phyloP scores from a whole-genome alignment of 345 rosid species.

The Bretschneidera sinensis region DNA sequence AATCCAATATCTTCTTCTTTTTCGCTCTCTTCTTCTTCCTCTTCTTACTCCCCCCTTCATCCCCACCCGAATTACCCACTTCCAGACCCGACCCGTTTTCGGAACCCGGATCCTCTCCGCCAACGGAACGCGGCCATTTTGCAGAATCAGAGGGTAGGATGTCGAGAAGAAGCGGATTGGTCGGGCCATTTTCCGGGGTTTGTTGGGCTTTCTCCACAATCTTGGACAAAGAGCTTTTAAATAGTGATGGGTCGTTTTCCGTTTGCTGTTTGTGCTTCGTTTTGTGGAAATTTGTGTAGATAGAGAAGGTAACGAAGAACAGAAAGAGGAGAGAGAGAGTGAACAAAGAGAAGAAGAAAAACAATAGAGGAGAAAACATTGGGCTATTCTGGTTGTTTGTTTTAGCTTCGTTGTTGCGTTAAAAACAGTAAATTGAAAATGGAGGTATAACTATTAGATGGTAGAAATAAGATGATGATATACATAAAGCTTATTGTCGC shows the following conservation, averaged over 20 bases:
- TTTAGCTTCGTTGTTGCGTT: background rate
- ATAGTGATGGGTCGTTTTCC: slow-evolving; percentile 25
- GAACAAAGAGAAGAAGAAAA: slow-evolving; percentile 33
- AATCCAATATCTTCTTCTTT: slow-evolving; percentile 41
- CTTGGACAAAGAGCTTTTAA: slow-evolving; percentile 20
- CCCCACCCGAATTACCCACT: slow-evolving; percentile 19
- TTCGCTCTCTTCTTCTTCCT: slow-evolving; percentile 54
- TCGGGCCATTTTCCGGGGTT: slow-evolving; percentile 24
- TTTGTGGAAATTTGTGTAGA: slow-evolving; percentile 27
- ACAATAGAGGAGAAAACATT: slow-evolving; percentile 33
- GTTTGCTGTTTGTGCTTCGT: slow-evolving; percentile 12
- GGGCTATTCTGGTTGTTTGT: background rate
- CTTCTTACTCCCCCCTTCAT: slow-evolving; percentile 30
- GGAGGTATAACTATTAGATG: background rate
- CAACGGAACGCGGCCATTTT: slow-evolving; percentile 28
- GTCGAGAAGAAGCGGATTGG: slow-evolving; percentile 55
- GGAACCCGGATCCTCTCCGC: slow-evolving; percentile 8
- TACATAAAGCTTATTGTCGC: slow-evolving; percentile 20
- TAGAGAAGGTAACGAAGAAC: slow-evolving; percentile 25
- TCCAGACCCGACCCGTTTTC: slow-evolving; percentile 23
- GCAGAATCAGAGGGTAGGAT: slow-evolving; percentile 43
- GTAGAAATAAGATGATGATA: slow-evolving; percentile 1
- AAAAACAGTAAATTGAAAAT: background rate
- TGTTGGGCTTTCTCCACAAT: slow-evolving; percentile 21
- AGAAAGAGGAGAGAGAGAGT: slow-evolving; percentile 38